phyloP scores from a whole-genome alignment of 2,329 filamentous ascomycete genomes.

The Cryphonectria naterciae region DNA sequence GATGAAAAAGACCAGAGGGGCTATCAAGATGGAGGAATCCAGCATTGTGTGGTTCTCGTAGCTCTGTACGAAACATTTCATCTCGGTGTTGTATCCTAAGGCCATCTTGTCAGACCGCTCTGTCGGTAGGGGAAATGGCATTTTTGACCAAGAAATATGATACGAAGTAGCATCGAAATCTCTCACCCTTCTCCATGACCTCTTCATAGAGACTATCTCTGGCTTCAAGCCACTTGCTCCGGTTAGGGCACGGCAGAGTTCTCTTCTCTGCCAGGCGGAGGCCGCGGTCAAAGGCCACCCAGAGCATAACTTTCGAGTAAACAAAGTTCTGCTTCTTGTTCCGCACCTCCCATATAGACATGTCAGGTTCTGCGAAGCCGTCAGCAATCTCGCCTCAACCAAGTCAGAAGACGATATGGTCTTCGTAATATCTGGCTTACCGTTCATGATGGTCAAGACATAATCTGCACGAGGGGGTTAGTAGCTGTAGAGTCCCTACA shows the following conservation, averaged over 20 bases:
- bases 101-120: background rate
- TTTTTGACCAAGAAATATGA: background rate
- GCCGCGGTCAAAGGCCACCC: conserved; percentile 79
- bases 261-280: conserved; percentile 75
- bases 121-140: background rate
- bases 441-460: conserved; percentile 67
- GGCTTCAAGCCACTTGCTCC: conserved; percentile 66
- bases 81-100: conserved; percentile 69
- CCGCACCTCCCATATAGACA: conserved; percentile 84
- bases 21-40: conserved; percentile 76
- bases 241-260: conserved; percentile 74
- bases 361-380: conserved; percentile 61
- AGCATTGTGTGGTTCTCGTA: conserved; percentile 73
- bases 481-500: background rate
- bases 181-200: conserved; percentile 70
- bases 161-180: background rate
- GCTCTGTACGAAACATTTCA: conserved; percentile 74
- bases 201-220: conserved; percentile 74
- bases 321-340: conserved; percentile 77
- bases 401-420: background rate
- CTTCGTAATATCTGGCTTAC: conserved; percentile 39
- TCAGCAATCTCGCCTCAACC: conserved; percentile 23
- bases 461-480: conserved; percentile 54
- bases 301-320: conserved; percentile 83
- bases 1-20: conserved; percentile 80